Evolutionary conservation across 495 filamentous ascomycete genomes (phyloP).

Genomic region (Penicillium coffeae): DNA sequence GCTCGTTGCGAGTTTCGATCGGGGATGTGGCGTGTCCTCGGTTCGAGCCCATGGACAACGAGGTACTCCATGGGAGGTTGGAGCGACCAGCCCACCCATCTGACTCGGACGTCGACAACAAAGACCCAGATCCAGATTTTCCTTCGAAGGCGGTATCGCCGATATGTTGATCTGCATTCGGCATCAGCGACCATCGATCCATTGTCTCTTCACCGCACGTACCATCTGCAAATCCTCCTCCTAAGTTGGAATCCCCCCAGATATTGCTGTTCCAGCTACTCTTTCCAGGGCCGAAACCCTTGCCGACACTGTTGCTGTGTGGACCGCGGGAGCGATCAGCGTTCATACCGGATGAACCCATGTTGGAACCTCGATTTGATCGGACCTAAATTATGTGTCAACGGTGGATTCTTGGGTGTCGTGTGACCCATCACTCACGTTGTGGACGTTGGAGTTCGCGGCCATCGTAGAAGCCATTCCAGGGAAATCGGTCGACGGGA

Average conservation of each 20-base stretch:
- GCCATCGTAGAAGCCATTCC: slow-evolving; percentile 42
- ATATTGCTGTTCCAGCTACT: slow-evolving; percentile 56
- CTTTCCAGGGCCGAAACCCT: slow-evolving; percentile 43
- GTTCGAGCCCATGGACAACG: slow-evolving; percentile 43
- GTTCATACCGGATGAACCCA: slow-evolving; percentile 39
- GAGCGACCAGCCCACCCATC: slow-evolving; percentile 51
- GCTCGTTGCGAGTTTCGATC: slow-evolving; percentile 43
- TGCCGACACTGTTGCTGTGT: slow-evolving; percentile 37
- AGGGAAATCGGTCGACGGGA: slow-evolving; percentile 14
- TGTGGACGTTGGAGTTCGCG: slow-evolving; percentile 38
- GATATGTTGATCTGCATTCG: slow-evolving; percentile 27
- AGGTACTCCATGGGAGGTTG: slow-evolving; percentile 51
- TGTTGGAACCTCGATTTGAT: slow-evolving; percentile 34
- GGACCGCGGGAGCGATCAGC: slow-evolving; percentile 35
- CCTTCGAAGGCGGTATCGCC: slow-evolving; percentile 37
- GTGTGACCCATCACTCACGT: slow-evolving; percentile 22
- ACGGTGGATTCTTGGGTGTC: background rate
- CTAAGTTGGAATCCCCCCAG: slow-evolving; percentile 55
- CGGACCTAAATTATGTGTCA: slow-evolving; percentile 28
- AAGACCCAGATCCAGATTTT: slow-evolving; percentile 62
- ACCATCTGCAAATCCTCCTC: slow-evolving; percentile 46
- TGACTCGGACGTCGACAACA: slow-evolving; percentile 61
- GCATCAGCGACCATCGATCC: background rate
- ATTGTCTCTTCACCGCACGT: slow-evolving; percentile 10
- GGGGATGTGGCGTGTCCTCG: slow-evolving; percentile 46